Conservation (phyloP, 768 basidiomycete genomes). For the Steccherinum ochraceum region DNA sequence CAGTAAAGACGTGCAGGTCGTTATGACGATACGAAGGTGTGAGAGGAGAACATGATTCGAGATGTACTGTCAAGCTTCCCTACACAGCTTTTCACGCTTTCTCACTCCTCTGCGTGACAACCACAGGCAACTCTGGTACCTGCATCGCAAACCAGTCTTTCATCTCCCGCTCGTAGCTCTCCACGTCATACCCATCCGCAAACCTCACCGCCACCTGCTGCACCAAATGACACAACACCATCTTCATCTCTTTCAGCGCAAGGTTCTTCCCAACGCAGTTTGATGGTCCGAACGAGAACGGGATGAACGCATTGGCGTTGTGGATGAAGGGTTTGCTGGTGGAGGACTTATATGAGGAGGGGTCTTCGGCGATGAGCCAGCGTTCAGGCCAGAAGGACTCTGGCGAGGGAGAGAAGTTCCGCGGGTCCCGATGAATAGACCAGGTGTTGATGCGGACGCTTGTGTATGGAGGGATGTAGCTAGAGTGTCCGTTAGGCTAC, state of each 20-base stretch:
- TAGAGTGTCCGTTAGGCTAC: conserved; percentile 12
- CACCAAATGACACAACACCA: conserved; percentile 23
- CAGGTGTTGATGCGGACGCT: conserved; percentile 30
- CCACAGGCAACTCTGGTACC: conserved; percentile 7
- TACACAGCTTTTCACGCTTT: too few species aligned
- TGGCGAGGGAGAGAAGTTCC: conserved; percentile 34
- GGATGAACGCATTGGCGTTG: conserved; percentile 30
- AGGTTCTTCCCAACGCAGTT: conserved; percentile 45
- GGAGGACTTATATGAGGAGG: background rate
- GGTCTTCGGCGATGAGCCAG: conserved; percentile 22
- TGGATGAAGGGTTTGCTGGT: conserved; percentile 7
- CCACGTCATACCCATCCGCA: conserved; percentile 12
- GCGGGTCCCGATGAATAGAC: conserved; percentile 36
- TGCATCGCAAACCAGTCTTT: conserved; percentile 19
- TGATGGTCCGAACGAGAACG: conserved; percentile 43
- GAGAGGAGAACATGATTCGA: too few species aligned
- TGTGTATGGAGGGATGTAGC: conserved; percentile 40
- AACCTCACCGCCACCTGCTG: conserved; percentile 17
- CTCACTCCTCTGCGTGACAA: conserved; percentile 2
- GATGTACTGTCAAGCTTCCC: too few species aligned
- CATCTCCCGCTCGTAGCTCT: conserved; percentile 27
- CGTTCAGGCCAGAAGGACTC: conserved; percentile 37
- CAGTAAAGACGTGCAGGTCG: too few species aligned
- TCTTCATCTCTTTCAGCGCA: conserved; percentile 32
- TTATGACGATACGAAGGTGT: too few species aligned